Percentiles rank a stretch among this genome's conserved stretches.
These are phyloP conservation scores for Auricularia cornea DNA, from an alignment of 768 basidiomycete genomes.

Conservation along the genomic window DNA sequence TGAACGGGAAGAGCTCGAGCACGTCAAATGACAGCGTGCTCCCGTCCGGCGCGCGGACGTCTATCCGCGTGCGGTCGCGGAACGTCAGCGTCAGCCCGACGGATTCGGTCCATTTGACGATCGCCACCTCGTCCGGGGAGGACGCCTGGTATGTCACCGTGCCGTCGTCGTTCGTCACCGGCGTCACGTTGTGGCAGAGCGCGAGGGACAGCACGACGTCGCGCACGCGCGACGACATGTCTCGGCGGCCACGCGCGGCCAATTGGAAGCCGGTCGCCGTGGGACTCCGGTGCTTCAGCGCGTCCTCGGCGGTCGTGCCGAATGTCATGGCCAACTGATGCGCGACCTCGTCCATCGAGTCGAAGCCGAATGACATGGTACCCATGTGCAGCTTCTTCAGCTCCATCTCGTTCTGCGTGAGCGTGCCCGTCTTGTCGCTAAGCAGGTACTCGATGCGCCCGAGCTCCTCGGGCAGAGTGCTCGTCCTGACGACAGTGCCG, in stretches of 20 bases:
- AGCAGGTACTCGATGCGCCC: conserved; percentile 92
- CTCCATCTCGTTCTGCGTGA: conserved; percentile 99
- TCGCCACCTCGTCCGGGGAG: conserved; percentile 97
- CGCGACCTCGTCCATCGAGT: conserved; percentile 98
- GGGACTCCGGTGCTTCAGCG: neutral
- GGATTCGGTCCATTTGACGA: conserved; percentile 94
- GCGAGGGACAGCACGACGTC: conserved; percentile 92
- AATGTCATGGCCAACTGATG: conserved; percentile 87
- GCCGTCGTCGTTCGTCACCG: conserved; percentile 90
- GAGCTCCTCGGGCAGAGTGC: conserved; percentile 92
- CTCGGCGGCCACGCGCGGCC: conserved; percentile 79
- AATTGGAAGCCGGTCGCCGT: conserved; percentile 69
- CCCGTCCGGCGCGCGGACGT: conserved; percentile 66
- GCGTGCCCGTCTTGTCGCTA: conserved; percentile 95
- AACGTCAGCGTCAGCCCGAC: conserved; percentile 84
- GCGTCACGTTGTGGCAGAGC: conserved; percentile 96
- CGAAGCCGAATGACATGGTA: conserved; percentile 91
- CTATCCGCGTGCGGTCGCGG: conserved; percentile 87
- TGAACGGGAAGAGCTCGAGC: conserved; percentile 95
- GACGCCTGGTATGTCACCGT: conserved; percentile 96
- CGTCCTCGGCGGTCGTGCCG: conserved; percentile 49
- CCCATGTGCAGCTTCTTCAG: conserved; percentile 99
- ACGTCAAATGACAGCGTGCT: conserved; percentile 66
- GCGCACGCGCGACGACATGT: conserved; percentile 88
- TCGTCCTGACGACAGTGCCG: conserved; percentile 93